These are phyloP conservation scores for Serendipita sp. DNA, from an alignment of 768 basidiomycete species.

Conservation along the genomic window DNA sequence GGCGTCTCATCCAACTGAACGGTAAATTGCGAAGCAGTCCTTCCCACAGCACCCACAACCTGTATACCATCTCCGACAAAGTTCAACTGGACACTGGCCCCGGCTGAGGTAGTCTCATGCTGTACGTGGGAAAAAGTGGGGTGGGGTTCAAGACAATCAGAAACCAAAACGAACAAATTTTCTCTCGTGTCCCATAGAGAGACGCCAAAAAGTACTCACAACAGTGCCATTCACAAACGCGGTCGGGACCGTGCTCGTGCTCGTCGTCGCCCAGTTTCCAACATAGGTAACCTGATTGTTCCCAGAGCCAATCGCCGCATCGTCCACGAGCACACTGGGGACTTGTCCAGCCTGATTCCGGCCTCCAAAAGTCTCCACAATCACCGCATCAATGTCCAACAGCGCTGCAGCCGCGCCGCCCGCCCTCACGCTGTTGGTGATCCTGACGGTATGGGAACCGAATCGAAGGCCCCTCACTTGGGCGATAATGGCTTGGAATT, in stretches of 20 bases:
- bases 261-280: not conserved
- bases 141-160: too few relatives aligned
- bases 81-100: not conserved
- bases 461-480: not conserved
- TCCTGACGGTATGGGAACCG: not conserved
- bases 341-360: not conserved
- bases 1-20: not conserved
- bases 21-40: not conserved
- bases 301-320: not conserved
- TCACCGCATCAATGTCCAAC: not conserved
- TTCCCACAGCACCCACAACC: not conserved
- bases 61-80: conserved; percentile 2
- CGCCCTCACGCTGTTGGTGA: not conserved
- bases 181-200: too few relatives aligned
- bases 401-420: not conserved
- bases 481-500: not conserved
- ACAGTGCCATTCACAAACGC: not conserved
- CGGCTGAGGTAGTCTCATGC: not conserved
- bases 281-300: not conserved
- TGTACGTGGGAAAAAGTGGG: not conserved
- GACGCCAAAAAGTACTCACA: not conserved
- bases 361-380: not conserved
- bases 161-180: too few relatives aligned
- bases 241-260: not conserved
- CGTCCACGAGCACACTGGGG: not conserved